Conservation (phyloP, 768 basidiomycete species). For the Trametes elegans region DNA sequence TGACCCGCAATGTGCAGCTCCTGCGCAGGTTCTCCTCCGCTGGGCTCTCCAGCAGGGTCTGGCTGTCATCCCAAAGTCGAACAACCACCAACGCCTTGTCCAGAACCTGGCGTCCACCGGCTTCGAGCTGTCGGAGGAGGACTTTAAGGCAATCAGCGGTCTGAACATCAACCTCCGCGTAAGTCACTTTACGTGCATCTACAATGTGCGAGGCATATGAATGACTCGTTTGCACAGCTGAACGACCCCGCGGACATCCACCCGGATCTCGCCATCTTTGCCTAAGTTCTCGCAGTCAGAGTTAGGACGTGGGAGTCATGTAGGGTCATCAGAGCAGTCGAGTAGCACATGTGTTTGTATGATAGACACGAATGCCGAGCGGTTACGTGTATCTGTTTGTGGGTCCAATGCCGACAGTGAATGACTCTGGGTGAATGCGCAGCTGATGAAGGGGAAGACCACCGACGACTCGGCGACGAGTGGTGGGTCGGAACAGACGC, state of each 20-base stretch:
- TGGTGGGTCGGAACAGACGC: not conserved
- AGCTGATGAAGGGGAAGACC: not conserved
- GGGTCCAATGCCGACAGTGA: too few relatives aligned
- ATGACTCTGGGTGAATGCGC: not conserved
- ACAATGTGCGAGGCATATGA: not conserved
- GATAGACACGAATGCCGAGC: slow-evolving; percentile 4
- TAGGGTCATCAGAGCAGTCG: not conserved
- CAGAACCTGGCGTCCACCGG: slow-evolving; percentile 46
- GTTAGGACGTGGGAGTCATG: not conserved
- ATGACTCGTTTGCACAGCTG: slow-evolving; percentile 38
- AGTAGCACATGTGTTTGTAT: not conserved
- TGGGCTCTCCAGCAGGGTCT: slow-evolving; percentile 49
- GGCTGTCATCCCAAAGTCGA: slow-evolving; percentile 50
- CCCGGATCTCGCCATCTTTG: slow-evolving; percentile 65
- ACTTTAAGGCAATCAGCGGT: slow-evolving; percentile 53
- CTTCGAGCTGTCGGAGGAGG: slow-evolving; percentile 53
- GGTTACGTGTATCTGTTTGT: not conserved
- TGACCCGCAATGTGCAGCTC: not conserved
- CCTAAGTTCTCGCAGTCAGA: slow-evolving; percentile 37
- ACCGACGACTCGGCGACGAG: not conserved
- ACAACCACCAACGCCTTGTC: slow-evolving; percentile 36
- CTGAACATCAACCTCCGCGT: slow-evolving; percentile 68
- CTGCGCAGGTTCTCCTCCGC: slow-evolving; percentile 45
- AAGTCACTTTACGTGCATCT: slow-evolving; percentile 24
- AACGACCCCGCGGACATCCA: slow-evolving; percentile 73